Base-by-base conservation (phyloP, 352 stramenopile species). In the Globisporangium splendens region DNA sequence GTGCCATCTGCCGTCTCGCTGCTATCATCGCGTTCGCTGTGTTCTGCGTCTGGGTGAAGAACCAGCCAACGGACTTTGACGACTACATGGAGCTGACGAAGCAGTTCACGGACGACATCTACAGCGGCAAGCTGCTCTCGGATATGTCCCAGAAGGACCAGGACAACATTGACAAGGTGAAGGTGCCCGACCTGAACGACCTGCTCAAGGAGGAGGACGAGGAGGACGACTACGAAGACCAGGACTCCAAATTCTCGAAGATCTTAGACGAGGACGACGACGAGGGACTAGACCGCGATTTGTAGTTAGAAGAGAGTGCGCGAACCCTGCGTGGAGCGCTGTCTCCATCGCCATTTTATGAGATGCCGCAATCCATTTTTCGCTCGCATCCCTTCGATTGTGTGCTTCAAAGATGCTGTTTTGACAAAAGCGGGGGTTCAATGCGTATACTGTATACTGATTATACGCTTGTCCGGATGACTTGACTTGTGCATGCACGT, bases 71-170 rank as follows among this genome's bases (percentile, higher is more conserved):
- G 12, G 97, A 99, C 72, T 99, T 99, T 79, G 97, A 99, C 86
- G 96, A 97, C 6, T 99, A 99, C 83, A 98, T 99, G 69, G 79
- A 94, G 65, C 89, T 97, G 31, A 98, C 98, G 64, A 98, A 98
- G 69, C 96, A 99, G 74, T 99, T 99, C 69, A 97, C 98, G 56
- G 96, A 98, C 70, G 97, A 99, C 80, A 95, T 99, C 62, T 99
- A 99, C 84, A 97, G 95, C 35, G 97, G 97, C 62, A 99, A 98
- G 59, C 78, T 99, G 56, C 76, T 99, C 46, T 97, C 91, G 42
- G 96, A 99, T 73, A 98, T 99, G 66, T 98, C 95, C 24, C 96
- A 99, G 66, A 95, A 97, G 73, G 89, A 98, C 65, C 97, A 98
- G 71, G 96, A 98, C 70, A 97, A 98, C 73, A 98, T 99, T 74